phyloP scores from a whole-genome alignment of 345 rosid genomes.

The Camelina laxa region DNA sequence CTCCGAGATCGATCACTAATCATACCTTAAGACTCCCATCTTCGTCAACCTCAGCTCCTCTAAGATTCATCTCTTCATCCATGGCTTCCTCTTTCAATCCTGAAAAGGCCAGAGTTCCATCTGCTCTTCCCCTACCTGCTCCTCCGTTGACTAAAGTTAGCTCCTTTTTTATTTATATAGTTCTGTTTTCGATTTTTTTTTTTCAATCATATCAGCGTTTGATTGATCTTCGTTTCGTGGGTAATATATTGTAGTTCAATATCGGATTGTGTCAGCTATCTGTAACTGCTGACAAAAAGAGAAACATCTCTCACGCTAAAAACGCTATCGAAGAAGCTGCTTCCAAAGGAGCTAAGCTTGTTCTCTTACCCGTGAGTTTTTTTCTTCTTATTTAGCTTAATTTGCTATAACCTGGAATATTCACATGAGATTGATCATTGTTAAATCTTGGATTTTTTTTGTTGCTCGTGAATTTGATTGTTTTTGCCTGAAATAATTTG shows the following conservation, averaged over 20 bases:
- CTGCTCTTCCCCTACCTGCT: slow-evolving; percentile 73
- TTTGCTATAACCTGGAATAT: background rate
- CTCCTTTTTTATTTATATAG: background rate
- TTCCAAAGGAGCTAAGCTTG: slow-evolving; percentile 74
- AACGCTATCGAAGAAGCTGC: slow-evolving; percentile 75
- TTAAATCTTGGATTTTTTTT: too few species aligned
- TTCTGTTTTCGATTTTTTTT: background rate
- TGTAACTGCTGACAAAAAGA: slow-evolving; percentile 73
- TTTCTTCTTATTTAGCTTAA: background rate
- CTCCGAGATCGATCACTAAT: slow-evolving; percentile 24
- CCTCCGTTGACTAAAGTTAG: slow-evolving; percentile 74
- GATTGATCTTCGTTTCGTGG: slow-evolving; percentile 19
- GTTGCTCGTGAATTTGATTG: background rate
- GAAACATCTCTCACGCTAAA: slow-evolving; percentile 77
- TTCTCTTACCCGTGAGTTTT: slow-evolving; percentile 78
- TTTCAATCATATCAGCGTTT: background rate
- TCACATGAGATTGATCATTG: background rate
- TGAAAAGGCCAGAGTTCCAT: slow-evolving; percentile 78
- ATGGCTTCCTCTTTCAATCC: slow-evolving; percentile 81
- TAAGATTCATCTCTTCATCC: slow-evolving; percentile 35
- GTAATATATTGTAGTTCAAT: slow-evolving; percentile 56
- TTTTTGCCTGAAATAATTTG: background rate
- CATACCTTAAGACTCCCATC: slow-evolving; percentile 20
- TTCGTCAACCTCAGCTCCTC: slow-evolving; percentile 31
- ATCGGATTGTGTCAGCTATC: slow-evolving; percentile 83